These are phyloP conservation scores for Metschnikowia kofuensis DNA, from an alignment of 805 yeast species.

Conservation along the genomic window DNA sequence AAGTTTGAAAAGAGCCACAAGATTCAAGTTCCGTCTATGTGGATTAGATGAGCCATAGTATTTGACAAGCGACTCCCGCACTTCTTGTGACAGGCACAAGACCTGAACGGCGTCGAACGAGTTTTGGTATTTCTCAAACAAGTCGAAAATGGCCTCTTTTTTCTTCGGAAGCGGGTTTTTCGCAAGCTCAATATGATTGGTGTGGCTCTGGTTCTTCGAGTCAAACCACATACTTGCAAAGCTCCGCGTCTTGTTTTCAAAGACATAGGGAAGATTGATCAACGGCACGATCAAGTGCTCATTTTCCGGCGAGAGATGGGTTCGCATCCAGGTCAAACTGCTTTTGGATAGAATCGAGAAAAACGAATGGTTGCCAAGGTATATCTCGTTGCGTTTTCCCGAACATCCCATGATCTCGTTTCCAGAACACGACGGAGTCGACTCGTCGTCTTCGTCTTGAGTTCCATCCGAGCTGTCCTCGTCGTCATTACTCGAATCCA, in stretches of 20 bases:
- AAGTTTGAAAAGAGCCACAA: slow-evolving; percentile 9
- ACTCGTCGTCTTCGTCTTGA: background rate
- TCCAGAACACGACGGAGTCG: background rate
- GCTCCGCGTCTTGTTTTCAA: slow-evolving; percentile 16
- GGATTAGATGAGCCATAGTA: slow-evolving; percentile 8
- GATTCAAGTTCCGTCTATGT: slow-evolving; percentile 1
- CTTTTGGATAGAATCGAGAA: slow-evolving; percentile 33
- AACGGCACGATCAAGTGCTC: slow-evolving; percentile 24
- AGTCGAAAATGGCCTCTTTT: slow-evolving; percentile 5
- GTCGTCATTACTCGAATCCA: background rate
- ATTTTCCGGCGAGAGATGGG: slow-evolving; percentile 23
- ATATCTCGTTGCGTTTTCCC: slow-evolving; percentile 17
- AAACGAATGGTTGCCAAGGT: slow-evolving; percentile 37
- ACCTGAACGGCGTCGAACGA: slow-evolving; percentile 4
- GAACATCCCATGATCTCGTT: background rate
- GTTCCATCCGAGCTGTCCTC: background rate
- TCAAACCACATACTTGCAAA: slow-evolving; percentile 29
- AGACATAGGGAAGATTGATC: slow-evolving; percentile 26
- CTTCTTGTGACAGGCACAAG: slow-evolving; percentile 1
- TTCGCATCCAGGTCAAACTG: slow-evolving; percentile 32
- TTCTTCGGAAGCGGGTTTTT: slow-evolving; percentile 25
- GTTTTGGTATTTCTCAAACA: slow-evolving; percentile 3
- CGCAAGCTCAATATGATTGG: slow-evolving; percentile 18
- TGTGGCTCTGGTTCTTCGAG: slow-evolving; percentile 24
- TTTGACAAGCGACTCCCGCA: background rate